Conservation (phyloP, 2,329 filamentous ascomycete genomes). For the Fusarium caatingaense region DNA sequence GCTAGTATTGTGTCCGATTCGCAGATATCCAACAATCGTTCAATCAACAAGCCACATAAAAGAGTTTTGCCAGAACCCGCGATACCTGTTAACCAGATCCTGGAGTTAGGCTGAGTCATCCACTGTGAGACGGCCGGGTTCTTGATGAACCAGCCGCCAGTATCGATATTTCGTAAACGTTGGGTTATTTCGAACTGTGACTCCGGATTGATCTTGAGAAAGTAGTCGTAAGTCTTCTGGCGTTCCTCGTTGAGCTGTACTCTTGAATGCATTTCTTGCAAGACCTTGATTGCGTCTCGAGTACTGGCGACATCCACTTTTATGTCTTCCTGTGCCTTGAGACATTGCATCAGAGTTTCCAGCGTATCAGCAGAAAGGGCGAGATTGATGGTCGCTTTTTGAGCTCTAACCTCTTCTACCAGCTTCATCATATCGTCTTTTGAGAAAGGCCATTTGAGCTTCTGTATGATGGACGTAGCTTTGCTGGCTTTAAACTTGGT, state of each 20-base stretch:
- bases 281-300: neutral
- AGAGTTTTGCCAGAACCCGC: neutral
- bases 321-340: neutral
- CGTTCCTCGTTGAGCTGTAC: neutral
- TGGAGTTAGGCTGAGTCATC: neutral
- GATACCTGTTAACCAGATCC: neutral
- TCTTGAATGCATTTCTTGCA: neutral
- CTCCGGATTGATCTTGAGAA: neutral
- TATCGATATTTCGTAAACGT: neutral
- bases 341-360: neutral
- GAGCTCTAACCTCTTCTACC: neutral
- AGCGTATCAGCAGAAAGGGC: neutral
- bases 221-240: neutral
- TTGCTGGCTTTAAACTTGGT: neutral
- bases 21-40: neutral
- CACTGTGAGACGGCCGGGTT: neutral
- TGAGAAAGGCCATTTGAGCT: neutral
- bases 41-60: neutral
- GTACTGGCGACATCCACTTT: neutral
- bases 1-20: fast-evolving
- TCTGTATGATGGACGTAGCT: neutral
- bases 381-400: neutral
- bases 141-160: neutral
- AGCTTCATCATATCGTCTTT: neutral
- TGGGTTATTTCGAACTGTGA: neutral